These are phyloP conservation scores for Lanzia echinophila DNA, from an alignment of 2,329 filamentous ascomycete species.

Conservation along the genomic window DNA sequence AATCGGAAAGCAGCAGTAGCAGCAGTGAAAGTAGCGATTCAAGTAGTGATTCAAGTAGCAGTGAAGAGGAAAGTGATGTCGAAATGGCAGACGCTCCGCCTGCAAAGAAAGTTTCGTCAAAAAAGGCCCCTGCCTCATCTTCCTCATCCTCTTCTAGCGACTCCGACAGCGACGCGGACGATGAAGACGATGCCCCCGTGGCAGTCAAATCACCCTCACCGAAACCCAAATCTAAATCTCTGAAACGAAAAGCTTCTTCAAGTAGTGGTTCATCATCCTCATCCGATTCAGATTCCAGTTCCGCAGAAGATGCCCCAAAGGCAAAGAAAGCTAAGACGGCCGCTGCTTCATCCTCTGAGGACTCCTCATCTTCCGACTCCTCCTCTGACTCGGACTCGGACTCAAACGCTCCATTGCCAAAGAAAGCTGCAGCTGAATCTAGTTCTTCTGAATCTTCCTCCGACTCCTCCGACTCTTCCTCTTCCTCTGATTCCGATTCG, in stretches of 20 bases:
- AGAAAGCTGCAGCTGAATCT: conserved; percentile 40
- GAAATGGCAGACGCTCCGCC: conserved; percentile 31
- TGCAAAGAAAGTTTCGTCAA: conserved; percentile 25
- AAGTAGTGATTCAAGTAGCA: conserved; percentile 27
- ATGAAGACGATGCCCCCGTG: conserved; percentile 37
- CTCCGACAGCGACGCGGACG: conserved; percentile 45
- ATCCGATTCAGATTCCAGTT: conserved; percentile 31
- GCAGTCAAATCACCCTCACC: conserved; percentile 21
- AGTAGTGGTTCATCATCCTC: conserved; percentile 11
- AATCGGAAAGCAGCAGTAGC: conserved; percentile 26
- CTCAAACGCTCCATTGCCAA: conserved; percentile 39
- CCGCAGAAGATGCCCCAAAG: conserved; percentile 15
- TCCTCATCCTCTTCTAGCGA: conserved; percentile 35
- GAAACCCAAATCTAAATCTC: conserved; percentile 34
- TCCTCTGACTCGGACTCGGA: conserved; percentile 28
- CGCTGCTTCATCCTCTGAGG: conserved; percentile 11
- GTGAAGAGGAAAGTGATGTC: conserved; percentile 30
- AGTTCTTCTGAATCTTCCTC: conserved; percentile 27
- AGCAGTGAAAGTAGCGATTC: conserved; percentile 27
- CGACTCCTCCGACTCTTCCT: conserved; percentile 27
- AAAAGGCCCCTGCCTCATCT: conserved; percentile 31
- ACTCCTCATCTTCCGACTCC: conserved; percentile 16
- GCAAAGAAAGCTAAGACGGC: conserved; percentile 12
- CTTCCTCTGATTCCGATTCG: conserved; percentile 23
- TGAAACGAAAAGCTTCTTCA: conserved; percentile 50